A percentile compares a stretch with the other conserved stretches of the same genome.
Conservation (phyloP, 257 asterid genomes). For the Salvia rosmarinus region DNA sequence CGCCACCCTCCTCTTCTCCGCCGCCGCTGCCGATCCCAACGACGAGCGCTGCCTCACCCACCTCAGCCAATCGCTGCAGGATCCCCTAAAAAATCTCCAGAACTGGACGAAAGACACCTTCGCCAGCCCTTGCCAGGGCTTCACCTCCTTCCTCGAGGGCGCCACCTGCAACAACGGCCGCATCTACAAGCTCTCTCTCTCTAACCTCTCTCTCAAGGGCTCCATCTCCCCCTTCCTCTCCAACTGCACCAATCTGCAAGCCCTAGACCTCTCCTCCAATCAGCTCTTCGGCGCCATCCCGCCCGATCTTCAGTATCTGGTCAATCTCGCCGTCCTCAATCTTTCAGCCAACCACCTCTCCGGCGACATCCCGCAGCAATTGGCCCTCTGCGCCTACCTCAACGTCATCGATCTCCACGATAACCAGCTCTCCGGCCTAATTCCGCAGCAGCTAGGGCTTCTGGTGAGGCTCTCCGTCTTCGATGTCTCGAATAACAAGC, state of each 20-base stretch:
- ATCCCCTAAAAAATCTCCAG: slow-evolving; percentile 62
- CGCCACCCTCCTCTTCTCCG: slow-evolving; percentile 38
- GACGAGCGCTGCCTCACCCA: slow-evolving; percentile 79
- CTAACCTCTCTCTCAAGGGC: slow-evolving; percentile 69
- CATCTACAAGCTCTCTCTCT: slow-evolving; percentile 75
- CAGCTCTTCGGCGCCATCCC: slow-evolving; percentile 78
- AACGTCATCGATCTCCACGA: slow-evolving; percentile 90
- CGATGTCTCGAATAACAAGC: slow-evolving; percentile 72
- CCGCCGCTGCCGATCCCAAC: slow-evolving; percentile 74
- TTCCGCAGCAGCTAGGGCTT: slow-evolving; percentile 86
- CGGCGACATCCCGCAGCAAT: slow-evolving; percentile 67
- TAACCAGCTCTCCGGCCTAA: slow-evolving; percentile 62
- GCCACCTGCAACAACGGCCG: slow-evolving; percentile 98
- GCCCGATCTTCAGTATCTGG: slow-evolving; percentile 63
- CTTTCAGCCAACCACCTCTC: slow-evolving; percentile 70
- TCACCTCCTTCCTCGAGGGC: slow-evolving; percentile 71
- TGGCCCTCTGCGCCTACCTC: slow-evolving; percentile 79
- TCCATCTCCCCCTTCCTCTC: slow-evolving; percentile 85
- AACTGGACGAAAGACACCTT: slow-evolving; percentile 75
- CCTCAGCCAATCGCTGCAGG: slow-evolving; percentile 61
- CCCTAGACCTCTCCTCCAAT: slow-evolving; percentile 89
- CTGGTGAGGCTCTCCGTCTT: slow-evolving; percentile 69
- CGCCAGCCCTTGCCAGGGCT: slow-evolving; percentile 76
- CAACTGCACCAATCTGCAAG: slow-evolving; percentile 85
- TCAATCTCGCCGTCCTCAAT: slow-evolving; percentile 81